Conservation (phyloP, 2,329 filamentous ascomycete genomes). For the Endoconidiophora laricicola region DNA sequence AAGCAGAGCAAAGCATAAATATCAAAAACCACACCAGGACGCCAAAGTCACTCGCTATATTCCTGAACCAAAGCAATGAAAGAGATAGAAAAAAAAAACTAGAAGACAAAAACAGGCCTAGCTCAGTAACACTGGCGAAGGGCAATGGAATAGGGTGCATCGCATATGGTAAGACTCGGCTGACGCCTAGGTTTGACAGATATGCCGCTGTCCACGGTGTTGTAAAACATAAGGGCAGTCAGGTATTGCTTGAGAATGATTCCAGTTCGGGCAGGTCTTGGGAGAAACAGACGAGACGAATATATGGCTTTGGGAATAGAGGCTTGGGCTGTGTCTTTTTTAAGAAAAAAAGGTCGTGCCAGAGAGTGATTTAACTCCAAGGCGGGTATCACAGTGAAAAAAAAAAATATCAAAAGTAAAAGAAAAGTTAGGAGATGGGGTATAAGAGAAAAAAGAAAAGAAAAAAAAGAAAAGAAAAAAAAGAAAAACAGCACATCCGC, state of each 20-base stretch:
- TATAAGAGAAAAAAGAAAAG: conserved; percentile 13
- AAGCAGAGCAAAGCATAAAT: conserved; percentile 1
- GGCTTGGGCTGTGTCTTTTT: conserved; percentile 9
- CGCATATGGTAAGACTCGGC: too few relatives aligned
- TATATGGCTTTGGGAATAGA: not conserved
- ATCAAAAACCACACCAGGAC: conserved; percentile 12
- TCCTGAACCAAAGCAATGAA: conserved; percentile 18
- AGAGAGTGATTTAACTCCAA: not conserved
- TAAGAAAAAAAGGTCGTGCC: conserved; percentile 9
- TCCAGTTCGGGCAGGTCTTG: too few relatives aligned
- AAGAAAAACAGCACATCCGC: not conserved
- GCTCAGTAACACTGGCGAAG: too few relatives aligned
- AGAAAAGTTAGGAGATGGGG: conserved; percentile 14
- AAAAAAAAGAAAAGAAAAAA: conserved; percentile 7
- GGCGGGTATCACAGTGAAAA: conserved; percentile 13
- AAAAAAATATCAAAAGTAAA: conserved; percentile 3
- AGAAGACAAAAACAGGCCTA: conserved; percentile 8
- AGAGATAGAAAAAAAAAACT: conserved; percentile 16
- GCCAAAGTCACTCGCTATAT: conserved; percentile 25
- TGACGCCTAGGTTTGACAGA: too few relatives aligned
- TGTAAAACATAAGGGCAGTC: too few relatives aligned
- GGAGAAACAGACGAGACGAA: not conserved
- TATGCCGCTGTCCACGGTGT: too few relatives aligned
- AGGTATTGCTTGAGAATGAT: too few relatives aligned
- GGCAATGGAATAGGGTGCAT: too few relatives aligned